Base-by-base conservation (phyloP, 179 eudicot genomes). In the Actinidia arguta region DNA sequence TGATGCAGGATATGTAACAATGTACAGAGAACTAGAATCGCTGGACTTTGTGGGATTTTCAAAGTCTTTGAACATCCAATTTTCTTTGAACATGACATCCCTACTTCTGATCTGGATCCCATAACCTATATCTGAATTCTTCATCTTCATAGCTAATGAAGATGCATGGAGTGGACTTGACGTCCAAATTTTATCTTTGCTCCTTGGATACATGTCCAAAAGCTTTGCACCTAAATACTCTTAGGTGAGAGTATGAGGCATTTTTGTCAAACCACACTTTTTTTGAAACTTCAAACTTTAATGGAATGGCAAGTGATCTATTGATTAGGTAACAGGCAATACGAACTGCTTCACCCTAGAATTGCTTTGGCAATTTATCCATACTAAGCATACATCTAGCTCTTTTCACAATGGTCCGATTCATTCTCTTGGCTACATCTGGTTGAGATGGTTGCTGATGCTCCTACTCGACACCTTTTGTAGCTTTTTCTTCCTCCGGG, bases 121-220 rank as follows among this genome's bases (percentile, higher is more conserved):
- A 83, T 1, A 63, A 10, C 16, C 39, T 63, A 31, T 31, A 31
- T 31, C 36, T 31, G 36, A 31, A 31, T 31, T 31, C 36, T 31
- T 67, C 44, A 27, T 67, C 44, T 67, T 24, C 47, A 36, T 67
- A 67, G 44, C 72, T 6, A 39, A 80, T 58, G 50, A 76, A 84
- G 12, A 81, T 42, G 16, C 66, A 84, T 1, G 51, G 80, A 56
- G 10, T 81, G 12, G 79, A 31, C 20, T 81, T 81, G 1, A 12
- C 14, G 44, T 77, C 76, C 9, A 85, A 70, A 82, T 81, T 81
- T 0, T 51, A 25, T 47, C 36, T 31, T 0, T 31, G 36, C 36
- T 31, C 36, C 36, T 31, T 31, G 36, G 36, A 31, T 31, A 31
- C 36, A 31, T 31, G 36, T 31, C 1, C 54, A 51, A 51, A 31